Evolutionary conservation across 106 monocot species (phyloP).

Genomic region (Phalaenopsis aphrodite): DNA sequence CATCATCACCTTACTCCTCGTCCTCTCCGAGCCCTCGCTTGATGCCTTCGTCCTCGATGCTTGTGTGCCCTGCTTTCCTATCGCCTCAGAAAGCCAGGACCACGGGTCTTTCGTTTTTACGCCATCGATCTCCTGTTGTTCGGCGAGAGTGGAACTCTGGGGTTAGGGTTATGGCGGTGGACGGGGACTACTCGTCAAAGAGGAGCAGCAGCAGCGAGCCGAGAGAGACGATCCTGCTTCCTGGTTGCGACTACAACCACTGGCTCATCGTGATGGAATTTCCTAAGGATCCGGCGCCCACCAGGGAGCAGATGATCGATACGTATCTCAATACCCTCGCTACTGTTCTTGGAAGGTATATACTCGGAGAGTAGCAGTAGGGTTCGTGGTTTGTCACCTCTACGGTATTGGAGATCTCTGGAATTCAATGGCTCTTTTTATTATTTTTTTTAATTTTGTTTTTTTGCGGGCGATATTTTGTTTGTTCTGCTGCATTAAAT

Average conservation of each 20-base stretch:
- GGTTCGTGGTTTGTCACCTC: neutral
- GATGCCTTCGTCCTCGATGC: neutral
- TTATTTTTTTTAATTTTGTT: neutral
- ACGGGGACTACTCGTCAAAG: conserved; percentile 27
- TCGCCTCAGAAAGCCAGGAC: neutral
- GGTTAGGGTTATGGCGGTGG: conserved; percentile 32
- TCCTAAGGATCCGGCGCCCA: conserved; percentile 89
- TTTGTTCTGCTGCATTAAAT: neutral
- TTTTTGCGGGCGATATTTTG: neutral
- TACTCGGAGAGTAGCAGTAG: neutral
- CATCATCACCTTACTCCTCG: too few relatives aligned
- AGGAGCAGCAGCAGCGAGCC: conserved; percentile 36
- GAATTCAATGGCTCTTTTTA: neutral
- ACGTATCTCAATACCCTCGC: conserved; percentile 81
- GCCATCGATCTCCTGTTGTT: neutral
- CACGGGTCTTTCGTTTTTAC: neutral
- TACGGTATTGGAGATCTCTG: neutral
- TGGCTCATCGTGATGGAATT: conserved; percentile 98
- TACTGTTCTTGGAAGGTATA: conserved; percentile 79
- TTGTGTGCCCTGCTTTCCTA: neutral
- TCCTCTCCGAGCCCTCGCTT: neutral
- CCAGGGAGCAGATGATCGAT: conserved; percentile 93
- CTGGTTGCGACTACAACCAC: conserved; percentile 97
- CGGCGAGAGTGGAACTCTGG: neutral
- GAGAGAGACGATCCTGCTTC: conserved; percentile 80